phyloP scores from a whole-genome alignment of 495 filamentous ascomycete genomes.

The Aspergillus leporis region DNA sequence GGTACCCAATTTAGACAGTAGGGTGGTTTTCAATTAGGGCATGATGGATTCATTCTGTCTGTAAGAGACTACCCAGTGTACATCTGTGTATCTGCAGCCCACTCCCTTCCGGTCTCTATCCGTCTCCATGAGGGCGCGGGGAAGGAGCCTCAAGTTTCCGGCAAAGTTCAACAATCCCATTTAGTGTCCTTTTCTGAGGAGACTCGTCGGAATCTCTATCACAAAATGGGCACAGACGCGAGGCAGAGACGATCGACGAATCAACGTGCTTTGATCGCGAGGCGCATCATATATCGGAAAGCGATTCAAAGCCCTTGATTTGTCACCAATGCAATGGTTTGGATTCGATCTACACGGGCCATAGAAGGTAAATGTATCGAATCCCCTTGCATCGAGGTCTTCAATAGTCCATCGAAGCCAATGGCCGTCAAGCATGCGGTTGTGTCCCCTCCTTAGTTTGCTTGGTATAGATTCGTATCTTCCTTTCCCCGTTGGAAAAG shows the following conservation, averaged over 20 bases:
- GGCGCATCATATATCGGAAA: conserved; percentile 20
- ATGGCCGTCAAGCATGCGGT: conserved; percentile 15
- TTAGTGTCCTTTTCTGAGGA: conserved; percentile 17
- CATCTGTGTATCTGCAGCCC: background rate
- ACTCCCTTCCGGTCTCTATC: background rate
- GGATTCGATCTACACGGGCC: conserved; percentile 38
- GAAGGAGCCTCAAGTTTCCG: conserved; percentile 25
- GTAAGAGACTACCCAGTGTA: background rate
- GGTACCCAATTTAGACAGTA: background rate
- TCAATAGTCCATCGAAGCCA: conserved; percentile 36
- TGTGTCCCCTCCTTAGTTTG: background rate
- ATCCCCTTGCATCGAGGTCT: conserved; percentile 40
- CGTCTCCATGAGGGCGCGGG: conserved; percentile 22
- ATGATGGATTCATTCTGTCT: background rate
- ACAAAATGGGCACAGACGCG: conserved; percentile 37
- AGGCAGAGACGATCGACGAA: conserved; percentile 32
- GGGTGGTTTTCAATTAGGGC: background rate
- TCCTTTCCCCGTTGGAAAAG: background rate
- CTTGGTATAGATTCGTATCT: background rate
- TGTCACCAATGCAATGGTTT: conserved; percentile 38
- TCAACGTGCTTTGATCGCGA: conserved; percentile 28
- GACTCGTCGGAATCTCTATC: conserved; percentile 34
- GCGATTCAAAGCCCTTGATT: conserved; percentile 38
- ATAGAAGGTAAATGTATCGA: conserved; percentile 22
- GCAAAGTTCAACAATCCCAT: conserved; percentile 24